These are phyloP conservation scores for Acorus gramineus DNA, from an alignment of 106 monocot genomes.

Conservation along the genomic window DNA sequence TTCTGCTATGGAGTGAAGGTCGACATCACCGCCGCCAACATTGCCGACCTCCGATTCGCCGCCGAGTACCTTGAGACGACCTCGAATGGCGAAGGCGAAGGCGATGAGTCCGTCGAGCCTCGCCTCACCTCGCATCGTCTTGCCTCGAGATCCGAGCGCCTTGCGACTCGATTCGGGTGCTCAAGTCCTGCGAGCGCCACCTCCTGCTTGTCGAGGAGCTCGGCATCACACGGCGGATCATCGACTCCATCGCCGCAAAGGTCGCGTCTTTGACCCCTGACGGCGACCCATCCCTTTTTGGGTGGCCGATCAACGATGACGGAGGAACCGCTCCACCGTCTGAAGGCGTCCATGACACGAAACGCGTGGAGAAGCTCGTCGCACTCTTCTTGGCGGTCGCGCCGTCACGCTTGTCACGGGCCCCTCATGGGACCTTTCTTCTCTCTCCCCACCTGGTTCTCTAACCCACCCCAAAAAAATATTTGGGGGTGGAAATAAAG, in stretches of 20 bases:
- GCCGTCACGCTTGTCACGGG: too few species aligned
- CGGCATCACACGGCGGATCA: conserved; percentile 44
- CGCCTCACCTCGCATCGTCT: too few species aligned
- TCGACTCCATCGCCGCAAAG: conserved; percentile 50
- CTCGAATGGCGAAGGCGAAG: too few species aligned
- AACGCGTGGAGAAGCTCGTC: too few species aligned
- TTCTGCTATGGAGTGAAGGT: conserved; percentile 85
- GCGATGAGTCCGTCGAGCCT: conserved; percentile 48
- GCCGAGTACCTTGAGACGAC: conserved; percentile 88
- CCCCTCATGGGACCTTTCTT: too few species aligned
- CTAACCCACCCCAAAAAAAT: too few species aligned
- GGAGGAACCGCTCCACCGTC: too few species aligned
- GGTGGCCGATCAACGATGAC: conserved; percentile 64
- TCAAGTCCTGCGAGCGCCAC: conserved; percentile 60
- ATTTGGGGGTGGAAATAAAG: too few species aligned
- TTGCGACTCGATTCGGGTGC: conserved; percentile 39
- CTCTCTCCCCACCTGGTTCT: too few species aligned
- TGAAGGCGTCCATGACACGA: too few species aligned
- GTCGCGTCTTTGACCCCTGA: conserved; percentile 29
- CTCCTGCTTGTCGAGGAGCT: conserved; percentile 49
- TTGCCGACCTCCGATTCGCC: conserved; percentile 61
- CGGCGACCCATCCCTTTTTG: conserved; percentile 36
- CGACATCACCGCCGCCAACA: conserved; percentile 53
- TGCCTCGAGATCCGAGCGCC: conserved; percentile 37
- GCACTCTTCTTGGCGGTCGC: too few species aligned